Conservation (phyloP, 108 stramenopile genomes). For the Schizochytrium sp. region DNA sequence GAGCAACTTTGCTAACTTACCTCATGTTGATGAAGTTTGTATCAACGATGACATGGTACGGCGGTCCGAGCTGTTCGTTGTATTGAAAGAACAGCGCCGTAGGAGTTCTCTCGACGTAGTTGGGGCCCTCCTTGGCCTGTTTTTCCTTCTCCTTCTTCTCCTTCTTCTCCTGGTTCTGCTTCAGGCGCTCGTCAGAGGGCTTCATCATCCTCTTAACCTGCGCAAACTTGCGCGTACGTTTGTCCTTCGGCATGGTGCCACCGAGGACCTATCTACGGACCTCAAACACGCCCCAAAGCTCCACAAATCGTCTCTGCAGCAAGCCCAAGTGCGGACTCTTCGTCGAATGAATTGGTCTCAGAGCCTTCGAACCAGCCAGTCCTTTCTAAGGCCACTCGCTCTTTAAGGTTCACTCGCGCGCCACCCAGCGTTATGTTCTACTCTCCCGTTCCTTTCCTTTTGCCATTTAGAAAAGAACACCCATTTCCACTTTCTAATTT, state of each 20-base stretch:
- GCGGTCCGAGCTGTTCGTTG: conserved; percentile 97
- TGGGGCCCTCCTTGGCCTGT: conserved; percentile 76
- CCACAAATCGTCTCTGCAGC: neutral
- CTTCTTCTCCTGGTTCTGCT: conserved; percentile 78
- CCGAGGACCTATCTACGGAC: neutral
- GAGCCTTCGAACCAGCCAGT: neutral
- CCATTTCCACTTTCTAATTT: no score
- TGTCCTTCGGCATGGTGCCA: conserved; percentile 88
- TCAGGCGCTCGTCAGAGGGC: conserved; percentile 88
- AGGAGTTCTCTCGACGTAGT: conserved; percentile 86
- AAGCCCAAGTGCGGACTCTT: no score
- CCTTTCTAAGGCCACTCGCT: neutral
- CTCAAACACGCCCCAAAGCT: neutral
- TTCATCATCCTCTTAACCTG: conserved; percentile 90
- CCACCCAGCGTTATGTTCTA: neutral
- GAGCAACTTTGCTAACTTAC: neutral
- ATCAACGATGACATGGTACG: conserved; percentile 96
- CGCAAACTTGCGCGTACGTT: conserved; percentile 91
- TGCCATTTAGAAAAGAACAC: no score
- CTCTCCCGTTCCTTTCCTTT: neutral
- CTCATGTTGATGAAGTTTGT: conserved; percentile 99
- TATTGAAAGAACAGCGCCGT: conserved; percentile 95
- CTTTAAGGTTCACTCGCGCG: neutral
- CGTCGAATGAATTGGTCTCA: neutral
- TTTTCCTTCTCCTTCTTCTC: conserved; percentile 76